These are phyloP conservation scores for Sabuloglossum arenarium DNA, from an alignment of 495 filamentous ascomycete genomes.

Conservation along the genomic window DNA sequence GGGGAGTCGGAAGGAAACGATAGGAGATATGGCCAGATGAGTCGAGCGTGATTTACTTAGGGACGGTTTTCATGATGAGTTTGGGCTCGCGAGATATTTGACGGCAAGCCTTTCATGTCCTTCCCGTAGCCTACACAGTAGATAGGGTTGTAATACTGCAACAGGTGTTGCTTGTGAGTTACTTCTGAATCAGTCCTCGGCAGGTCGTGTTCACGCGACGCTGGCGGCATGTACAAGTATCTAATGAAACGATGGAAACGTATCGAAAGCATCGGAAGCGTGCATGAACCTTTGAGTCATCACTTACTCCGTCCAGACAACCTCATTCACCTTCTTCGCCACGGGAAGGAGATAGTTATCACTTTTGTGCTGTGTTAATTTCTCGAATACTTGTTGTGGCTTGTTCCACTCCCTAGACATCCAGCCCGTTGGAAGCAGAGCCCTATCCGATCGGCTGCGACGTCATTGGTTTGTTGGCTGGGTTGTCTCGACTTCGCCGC, in stretches of 20 bases:
- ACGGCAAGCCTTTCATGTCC: too few species aligned
- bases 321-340: too few species aligned
- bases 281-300: not conserved
- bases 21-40: not conserved
- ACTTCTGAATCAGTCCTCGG: not conserved
- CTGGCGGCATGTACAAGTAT: not conserved
- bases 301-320: not conserved
- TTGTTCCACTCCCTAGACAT: too few species aligned
- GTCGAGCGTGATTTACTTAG: not conserved
- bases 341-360: too few species aligned
- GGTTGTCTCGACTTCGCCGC: not conserved
- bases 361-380: too few species aligned
- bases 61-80: not conserved
- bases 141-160: too few species aligned
- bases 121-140: too few species aligned
- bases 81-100: too few species aligned
- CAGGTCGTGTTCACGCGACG: not conserved
- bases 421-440: too few species aligned
- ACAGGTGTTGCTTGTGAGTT: not conserved
- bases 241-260: not conserved
- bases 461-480: not conserved
- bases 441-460: not conserved
- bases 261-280: not conserved
- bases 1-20: slow-evolving; percentile 22
- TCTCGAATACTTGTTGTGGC: too few species aligned